These are phyloP conservation scores for Nakataea oryzae DNA, from an alignment of 2,329 filamentous ascomycete species.

Conservation along the genomic window DNA sequence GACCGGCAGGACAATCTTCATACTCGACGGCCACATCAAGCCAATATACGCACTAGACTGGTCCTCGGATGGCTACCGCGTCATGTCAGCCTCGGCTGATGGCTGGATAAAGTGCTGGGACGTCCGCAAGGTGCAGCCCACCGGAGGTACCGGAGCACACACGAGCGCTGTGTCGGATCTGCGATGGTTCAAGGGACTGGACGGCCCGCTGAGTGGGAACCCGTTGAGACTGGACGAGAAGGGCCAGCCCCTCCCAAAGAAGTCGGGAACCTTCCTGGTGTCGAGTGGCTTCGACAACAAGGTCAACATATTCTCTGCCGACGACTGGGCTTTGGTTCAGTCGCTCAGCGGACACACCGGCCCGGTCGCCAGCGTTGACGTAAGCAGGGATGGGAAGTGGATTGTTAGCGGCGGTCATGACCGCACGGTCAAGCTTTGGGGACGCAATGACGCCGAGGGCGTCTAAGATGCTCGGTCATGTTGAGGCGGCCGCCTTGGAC, in stretches of 20 bases:
- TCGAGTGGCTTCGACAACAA: constrained; percentile 88
- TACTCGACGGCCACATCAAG: constrained; percentile 81
- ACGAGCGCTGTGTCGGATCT: constrained; percentile 85
- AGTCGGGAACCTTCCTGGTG: constrained; percentile 84
- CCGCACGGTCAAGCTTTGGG: constrained; percentile 93
- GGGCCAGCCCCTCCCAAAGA: constrained; percentile 63
- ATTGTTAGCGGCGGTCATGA: constrained; percentile 93
- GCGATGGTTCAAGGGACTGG: constrained; percentile 83
- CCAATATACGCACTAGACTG: constrained; percentile 92
- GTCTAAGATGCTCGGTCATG: constrained; percentile 5
- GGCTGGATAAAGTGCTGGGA: constrained; percentile 99
- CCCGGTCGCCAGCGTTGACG: constrained; percentile 83
- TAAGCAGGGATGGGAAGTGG: constrained; percentile 78
- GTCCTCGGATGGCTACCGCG: constrained; percentile 82
- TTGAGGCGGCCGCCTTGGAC: neutral
- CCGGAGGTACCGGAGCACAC: constrained; percentile 82
- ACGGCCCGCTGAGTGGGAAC: constrained; percentile 56
- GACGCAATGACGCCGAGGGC: constrained; percentile 60
- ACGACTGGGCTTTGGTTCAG: constrained; percentile 89
- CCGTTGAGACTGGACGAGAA: constrained; percentile 53
- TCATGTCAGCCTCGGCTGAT: constrained; percentile 85
- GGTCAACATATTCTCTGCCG: constrained; percentile 90
- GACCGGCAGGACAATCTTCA: constrained; percentile 89
- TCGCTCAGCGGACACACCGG: constrained; percentile 83
- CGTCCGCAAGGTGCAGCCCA: constrained; percentile 74